Base-by-base conservation (phyloP, 306 rosid genomes). In the Fagus sylvatica region DNA sequence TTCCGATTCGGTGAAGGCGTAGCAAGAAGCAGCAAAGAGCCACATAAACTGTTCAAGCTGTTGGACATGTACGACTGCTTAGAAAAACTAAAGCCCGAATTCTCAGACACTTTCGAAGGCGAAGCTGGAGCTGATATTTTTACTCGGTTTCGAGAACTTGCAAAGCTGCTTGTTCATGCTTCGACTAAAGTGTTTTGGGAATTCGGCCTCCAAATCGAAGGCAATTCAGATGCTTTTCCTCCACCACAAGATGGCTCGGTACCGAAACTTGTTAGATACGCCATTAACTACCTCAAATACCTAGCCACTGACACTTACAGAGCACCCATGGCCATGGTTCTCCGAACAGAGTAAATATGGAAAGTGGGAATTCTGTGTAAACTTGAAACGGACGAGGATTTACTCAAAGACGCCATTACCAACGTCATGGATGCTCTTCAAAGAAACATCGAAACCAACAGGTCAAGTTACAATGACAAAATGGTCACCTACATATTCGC, bases 1-100 rank as follows among this genome's bases (percentile, higher is more conserved):
- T 88, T 90, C 71, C 79, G 98, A 15, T 94, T 94, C 70, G 98
- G 98, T 3, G 98, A 94, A 82, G 96, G 93, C 5, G 86, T 92
- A 0, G 84, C 96, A 2, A 72, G 95, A 42, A 89, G 98, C 88
- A 89, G 78, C 76, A 92, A 92, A 81, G 98, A 92, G 82, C 97
- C 97, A 1, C 96, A 94, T 62, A 94, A 94, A 69, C 72, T 94
- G 37, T 94, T 94, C 90, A 90, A 90, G 77, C 81, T 92, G 22
- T 43, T 94, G n/a, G 97, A 90, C 81, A 92, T 94, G 96, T 92
- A 90, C 53, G 90, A 85, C 3, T 82, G 94, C 42, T 73, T 90
- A 4, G 90, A 88, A 62, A 90, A 81, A 55, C 94, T 92, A 73
- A 81, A 83, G 75, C 87, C 89, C 9, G 70, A 78, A 6, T 79